Conservation (phyloP, 2,329 filamentous ascomycete genomes). For the Capronia epimyces region DNA sequence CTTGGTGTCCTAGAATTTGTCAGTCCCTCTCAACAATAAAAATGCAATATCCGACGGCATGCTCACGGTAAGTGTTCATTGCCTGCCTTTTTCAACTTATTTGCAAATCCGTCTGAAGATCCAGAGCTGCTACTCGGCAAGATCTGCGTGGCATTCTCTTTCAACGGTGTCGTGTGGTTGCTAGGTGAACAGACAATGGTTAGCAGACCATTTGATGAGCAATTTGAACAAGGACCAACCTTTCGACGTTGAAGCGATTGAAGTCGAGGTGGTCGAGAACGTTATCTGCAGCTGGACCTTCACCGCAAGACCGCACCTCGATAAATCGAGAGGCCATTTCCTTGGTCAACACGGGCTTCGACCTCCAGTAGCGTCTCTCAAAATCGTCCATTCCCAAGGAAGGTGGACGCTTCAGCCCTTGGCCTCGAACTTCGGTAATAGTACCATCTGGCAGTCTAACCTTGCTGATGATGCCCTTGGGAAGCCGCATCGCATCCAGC, state of each 20-base stretch:
- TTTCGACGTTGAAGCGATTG: constrained; percentile 5
- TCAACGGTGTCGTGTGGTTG: constrained; percentile 2
- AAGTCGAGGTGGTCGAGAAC: constrained; percentile 3
- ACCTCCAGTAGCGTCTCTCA: constrained; percentile 22
- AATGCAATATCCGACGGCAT: background rate
- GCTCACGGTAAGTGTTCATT: constrained; percentile 6
- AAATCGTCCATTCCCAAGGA: constrained; percentile 25
- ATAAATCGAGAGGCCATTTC: constrained; percentile 20
- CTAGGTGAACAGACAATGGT: background rate
- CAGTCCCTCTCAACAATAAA: background rate
- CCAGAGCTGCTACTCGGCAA: constrained; percentile 6
- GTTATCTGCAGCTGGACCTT: background rate
- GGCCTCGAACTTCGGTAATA: constrained; percentile 22
- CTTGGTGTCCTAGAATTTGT: constrained; percentile 6
- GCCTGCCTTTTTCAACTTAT: background rate
- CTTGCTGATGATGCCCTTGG: constrained; percentile 18
- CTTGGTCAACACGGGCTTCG: constrained; percentile 20
- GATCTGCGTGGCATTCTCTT: constrained; percentile 10
- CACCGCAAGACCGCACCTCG: constrained; percentile 3
- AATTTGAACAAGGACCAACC: constrained; percentile 5
- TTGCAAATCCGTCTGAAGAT: background rate
- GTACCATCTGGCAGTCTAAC: constrained; percentile 23
- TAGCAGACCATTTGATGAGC: background rate
- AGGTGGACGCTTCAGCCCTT: constrained; percentile 20
- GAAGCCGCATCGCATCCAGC: constrained; percentile 25